phyloP scores from a whole-genome alignment of 176 grass and related monocot species.

The Oryza meridionalis region DNA sequence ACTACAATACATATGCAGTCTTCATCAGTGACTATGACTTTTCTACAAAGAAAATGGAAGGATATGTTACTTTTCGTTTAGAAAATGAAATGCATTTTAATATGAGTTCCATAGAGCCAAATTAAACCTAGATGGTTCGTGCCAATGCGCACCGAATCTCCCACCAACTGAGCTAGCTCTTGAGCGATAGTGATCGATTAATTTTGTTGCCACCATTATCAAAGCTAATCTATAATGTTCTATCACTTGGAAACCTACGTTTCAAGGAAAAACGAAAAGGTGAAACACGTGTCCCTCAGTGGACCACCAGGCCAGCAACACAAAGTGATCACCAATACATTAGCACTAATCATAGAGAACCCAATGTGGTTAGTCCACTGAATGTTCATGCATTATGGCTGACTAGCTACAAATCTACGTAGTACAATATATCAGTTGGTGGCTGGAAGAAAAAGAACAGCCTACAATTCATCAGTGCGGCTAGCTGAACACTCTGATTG shows the following conservation, averaged over 20 bases:
- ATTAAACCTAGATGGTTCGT: neutral
- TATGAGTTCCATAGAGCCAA: neutral
- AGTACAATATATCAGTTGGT: neutral
- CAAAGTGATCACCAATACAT: neutral
- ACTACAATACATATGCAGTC: neutral
- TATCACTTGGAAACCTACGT: neutral
- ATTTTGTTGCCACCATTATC: neutral
- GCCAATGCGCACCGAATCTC: neutral
- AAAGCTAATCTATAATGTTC: neutral
- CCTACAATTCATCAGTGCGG: neutral
- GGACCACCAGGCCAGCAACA: slow-evolving; percentile 1
- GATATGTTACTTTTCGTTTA: neutral
- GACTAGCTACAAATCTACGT: neutral
- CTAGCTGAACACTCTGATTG: slow-evolving; percentile 11
- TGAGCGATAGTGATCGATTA: neutral
- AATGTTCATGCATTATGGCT: neutral
- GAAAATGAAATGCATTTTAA: neutral
- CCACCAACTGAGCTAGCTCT: neutral
- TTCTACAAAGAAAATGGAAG: neutral
- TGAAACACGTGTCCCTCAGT: slow-evolving; percentile 8
- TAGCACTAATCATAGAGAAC: neutral
- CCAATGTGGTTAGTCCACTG: neutral
- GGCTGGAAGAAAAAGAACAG: neutral
- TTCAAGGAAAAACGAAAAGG: neutral
- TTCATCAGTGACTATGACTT: neutral